Percentiles rank a stretch among this genome's conserved stretches.
Evolutionary conservation across 768 basidiomycete genomes (phyloP).

Genomic region (Rhodosporidiobolus sp.): DNA sequence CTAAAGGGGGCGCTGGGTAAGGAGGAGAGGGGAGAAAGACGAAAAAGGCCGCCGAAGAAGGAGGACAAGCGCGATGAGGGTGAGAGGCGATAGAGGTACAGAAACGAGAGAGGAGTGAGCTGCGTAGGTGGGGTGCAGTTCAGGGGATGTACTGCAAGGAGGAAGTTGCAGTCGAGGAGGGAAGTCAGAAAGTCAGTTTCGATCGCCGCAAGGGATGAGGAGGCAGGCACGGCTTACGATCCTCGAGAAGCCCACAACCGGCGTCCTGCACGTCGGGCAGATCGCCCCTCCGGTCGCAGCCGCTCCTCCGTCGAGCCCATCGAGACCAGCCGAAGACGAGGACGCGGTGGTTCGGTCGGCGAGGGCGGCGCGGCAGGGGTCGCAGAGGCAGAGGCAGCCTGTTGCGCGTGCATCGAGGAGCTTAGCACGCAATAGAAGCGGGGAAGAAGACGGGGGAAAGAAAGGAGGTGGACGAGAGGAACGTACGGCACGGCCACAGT

Average conservation of each 20-base stretch:
- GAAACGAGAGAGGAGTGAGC: too few relatives aligned
- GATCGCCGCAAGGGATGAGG: neutral
- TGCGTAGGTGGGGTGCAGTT: too few relatives aligned
- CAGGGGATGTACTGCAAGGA: slow-evolving; percentile 1
- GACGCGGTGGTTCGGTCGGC: slow-evolving; percentile 12
- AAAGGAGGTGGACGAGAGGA: too few relatives aligned
- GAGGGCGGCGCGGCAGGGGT: slow-evolving; percentile 22
- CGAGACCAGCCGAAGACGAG: neutral
- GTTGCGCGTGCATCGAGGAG: neutral
- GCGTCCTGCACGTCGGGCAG: slow-evolving; percentile 8
- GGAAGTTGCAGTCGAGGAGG: too few relatives aligned
- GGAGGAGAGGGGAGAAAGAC: too few relatives aligned
- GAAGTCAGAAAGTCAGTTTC: neutral
- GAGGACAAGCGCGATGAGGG: too few relatives aligned
- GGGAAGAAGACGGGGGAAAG: too few relatives aligned
- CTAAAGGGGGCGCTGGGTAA: too few relatives aligned
- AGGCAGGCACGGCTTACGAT: slow-evolving; percentile 2
- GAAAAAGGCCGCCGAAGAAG: too few relatives aligned
- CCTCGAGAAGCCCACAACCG: slow-evolving; percentile 1
- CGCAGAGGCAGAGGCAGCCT: slow-evolving; percentile 32
- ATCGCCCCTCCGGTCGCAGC: neutral
- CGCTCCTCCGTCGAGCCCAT: neutral
- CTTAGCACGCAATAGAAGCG: neutral
- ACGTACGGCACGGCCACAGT: slow-evolving; percentile 36
- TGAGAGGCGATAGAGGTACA: too few relatives aligned